These are phyloP conservation scores for Dacryopinax spathularia DNA, from an alignment of 768 basidiomycete genomes.

Conservation along the genomic window DNA sequence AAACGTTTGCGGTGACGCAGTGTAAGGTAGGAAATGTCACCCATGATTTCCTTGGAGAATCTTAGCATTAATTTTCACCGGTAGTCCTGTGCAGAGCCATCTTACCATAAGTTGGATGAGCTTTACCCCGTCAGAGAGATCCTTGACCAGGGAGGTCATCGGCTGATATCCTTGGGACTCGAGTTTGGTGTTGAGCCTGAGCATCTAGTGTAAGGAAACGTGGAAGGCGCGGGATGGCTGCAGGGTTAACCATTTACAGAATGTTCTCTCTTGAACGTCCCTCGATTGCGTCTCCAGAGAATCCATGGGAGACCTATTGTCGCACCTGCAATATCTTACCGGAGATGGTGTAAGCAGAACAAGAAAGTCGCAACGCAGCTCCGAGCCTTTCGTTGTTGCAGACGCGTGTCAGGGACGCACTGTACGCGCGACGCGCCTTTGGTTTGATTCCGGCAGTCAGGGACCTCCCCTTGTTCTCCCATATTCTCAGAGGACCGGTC, in stretches of 20 bases:
- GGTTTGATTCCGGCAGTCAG: too few species aligned
- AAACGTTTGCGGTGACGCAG: neutral
- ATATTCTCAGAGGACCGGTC: too few species aligned
- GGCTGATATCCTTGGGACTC: constrained; percentile 71
- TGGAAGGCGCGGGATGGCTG: neutral
- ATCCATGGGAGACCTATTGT: too few species aligned
- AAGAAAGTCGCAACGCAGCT: too few species aligned
- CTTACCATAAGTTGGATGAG: constrained; percentile 86
- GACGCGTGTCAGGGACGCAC: too few species aligned
- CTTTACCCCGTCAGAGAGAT: constrained; percentile 88
- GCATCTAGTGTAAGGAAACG: constrained; percentile 8
- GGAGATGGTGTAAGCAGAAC: too few species aligned
- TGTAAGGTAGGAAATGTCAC: constrained; percentile 27
- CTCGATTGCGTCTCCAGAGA: constrained; percentile 50
- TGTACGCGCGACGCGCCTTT: too few species aligned
- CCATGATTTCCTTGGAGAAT: constrained; percentile 80
- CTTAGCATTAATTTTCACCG: constrained; percentile 11
- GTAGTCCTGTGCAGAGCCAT: neutral
- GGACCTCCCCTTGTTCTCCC: too few species aligned
- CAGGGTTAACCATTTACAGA: constrained; percentile 70
- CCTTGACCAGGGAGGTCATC: constrained; percentile 77
- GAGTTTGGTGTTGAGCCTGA: constrained; percentile 90
- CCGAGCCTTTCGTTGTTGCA: too few species aligned
- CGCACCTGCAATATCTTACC: too few species aligned
- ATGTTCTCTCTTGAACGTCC: constrained; percentile 62